These are phyloP conservation scores for Cetraspora pellucida DNA, from an alignment of 192 early-diverging fungal species.

Conservation along the genomic window DNA sequence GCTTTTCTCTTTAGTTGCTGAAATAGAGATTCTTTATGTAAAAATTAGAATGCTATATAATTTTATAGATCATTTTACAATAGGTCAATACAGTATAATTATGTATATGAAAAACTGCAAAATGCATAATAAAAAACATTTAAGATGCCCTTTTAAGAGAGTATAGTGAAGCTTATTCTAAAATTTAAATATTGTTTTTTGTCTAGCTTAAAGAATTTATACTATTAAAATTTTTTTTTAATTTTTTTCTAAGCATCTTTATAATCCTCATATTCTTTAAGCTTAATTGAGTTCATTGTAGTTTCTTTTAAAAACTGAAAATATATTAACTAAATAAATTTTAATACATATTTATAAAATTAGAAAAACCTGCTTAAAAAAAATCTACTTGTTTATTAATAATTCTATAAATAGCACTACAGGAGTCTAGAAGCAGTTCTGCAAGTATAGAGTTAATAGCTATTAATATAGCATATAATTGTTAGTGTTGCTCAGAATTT, in stretches of 20 bases:
- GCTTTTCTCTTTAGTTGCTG: not conserved
- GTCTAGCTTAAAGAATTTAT: not conserved
- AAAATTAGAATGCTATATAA: not conserved
- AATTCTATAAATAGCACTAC: not conserved
- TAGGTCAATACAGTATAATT: not conserved
- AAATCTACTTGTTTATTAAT: not conserved
- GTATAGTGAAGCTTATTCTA: not conserved
- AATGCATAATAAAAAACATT: too few relatives aligned
- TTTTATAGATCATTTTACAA: not conserved
- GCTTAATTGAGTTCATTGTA: not conserved
- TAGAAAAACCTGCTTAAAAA: not conserved
- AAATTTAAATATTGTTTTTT: slow-evolving; percentile 6
- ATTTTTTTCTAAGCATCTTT: not conserved
- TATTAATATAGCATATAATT: not conserved
- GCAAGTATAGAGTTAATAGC: not conserved
- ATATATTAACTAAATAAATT: too few relatives aligned
- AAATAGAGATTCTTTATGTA: not conserved
- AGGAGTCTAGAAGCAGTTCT: not conserved
- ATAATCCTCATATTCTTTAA: not conserved
- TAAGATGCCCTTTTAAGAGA: too few relatives aligned
- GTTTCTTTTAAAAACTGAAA: not conserved
- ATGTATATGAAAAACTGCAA: not conserved
- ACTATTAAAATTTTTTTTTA: not conserved
- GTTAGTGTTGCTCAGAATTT: not conserved
- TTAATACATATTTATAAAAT: too few relatives aligned